Evolutionary conservation across 768 basidiomycete species (phyloP), one percentile per base, ranked within the genome.

Genomic region (Pleurotus salmoneostramineus): DNA sequence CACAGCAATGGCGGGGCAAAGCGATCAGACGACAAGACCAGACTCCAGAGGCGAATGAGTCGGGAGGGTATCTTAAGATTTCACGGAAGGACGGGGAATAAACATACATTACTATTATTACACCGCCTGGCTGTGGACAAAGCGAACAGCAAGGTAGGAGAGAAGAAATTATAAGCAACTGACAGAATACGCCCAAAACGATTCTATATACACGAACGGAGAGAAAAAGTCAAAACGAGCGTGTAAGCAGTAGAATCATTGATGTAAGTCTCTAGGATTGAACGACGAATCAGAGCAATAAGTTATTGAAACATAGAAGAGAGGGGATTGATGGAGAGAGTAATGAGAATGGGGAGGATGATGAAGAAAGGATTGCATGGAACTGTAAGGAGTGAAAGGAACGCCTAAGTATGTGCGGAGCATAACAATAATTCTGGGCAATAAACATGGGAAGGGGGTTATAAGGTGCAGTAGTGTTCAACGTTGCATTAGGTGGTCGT

Each of bases 391-490:
- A 62, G 56, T 54, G 56, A 44, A 34, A 33, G 54, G 21, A 54
- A 40, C 8, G 37, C 37, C 37, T 35, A 17, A 21, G 59, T 50
- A 60, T 50, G 56, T 14, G 64, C 51, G 36, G 46, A 61, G 57
- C 55, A 47, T 50, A 50, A 46, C 49, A 60, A 58, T 27, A 59
- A 58, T 36, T 56, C 56, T 55, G 44, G 48, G 61, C 42, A 34
- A 60, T 47, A 50, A 50, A 47, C 54, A 57, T 57, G 34, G 40
- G 21, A 59, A 42, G 21, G n/a, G 5, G 17, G 2, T 14, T 45
- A 42, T 36, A 58, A 42, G n/a, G 37, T 40, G 37, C 37, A 40
- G 37, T 40, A 40, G n/a, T 27, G 32, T 50, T 50, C 49, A 50
- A 17, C 14, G 27, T 27, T 49, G 12, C 21, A 47, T 42, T 27